phyloP scores from a whole-genome alignment of 2,329 filamentous ascomycete genomes.

The Mycosphaerella arachidis region DNA sequence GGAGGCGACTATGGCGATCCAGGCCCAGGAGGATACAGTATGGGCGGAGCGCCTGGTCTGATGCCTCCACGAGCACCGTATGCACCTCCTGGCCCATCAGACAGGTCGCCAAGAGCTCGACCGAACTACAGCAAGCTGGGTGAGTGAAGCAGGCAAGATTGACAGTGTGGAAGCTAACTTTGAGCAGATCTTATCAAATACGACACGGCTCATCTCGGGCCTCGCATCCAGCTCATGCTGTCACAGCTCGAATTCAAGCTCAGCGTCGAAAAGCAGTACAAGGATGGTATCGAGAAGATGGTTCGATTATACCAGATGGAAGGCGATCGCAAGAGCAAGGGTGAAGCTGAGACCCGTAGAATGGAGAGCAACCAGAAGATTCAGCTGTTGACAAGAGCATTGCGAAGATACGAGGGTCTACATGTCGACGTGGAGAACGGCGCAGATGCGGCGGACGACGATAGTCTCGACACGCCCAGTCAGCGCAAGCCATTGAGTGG shows the following conservation, averaged over 20 bases:
- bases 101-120: slow-evolving; percentile 65
- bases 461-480: slow-evolving; percentile 93
- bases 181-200: slow-evolving; percentile 90
- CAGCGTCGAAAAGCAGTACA: slow-evolving; percentile 97
- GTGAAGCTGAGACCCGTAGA: slow-evolving; percentile 81
- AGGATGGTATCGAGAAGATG: slow-evolving; percentile 99
- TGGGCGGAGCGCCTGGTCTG: slow-evolving; percentile 63
- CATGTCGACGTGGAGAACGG: slow-evolving; percentile 71
- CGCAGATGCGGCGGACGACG: slow-evolving; percentile 62
- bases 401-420: slow-evolving; percentile 95
- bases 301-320: slow-evolving; percentile 96
- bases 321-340: slow-evolving; percentile 90
- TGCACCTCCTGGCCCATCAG: slow-evolving; percentile 64
- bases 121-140: slow-evolving; percentile 96
- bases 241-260: slow-evolving; percentile 98
- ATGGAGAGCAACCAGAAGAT: slow-evolving; percentile 99
- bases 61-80: slow-evolving; percentile 81
- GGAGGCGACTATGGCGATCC: slow-evolving; percentile 60
- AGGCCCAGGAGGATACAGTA: slow-evolving; percentile 51
- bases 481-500: slow-evolving; percentile 93
- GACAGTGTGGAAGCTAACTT: slow-evolving; percentile 14
- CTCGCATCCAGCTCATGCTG: slow-evolving; percentile 97
- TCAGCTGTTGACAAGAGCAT: slow-evolving; percentile 85
- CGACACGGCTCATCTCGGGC: slow-evolving; percentile 89
- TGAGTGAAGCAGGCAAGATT: slow-evolving; percentile 43